Evolutionary conservation across 2,329 filamentous ascomycete genomes (phyloP), one percentile per base, ranked within the genome.

Genomic region (Fusarium pseudoanthophilum): DNA sequence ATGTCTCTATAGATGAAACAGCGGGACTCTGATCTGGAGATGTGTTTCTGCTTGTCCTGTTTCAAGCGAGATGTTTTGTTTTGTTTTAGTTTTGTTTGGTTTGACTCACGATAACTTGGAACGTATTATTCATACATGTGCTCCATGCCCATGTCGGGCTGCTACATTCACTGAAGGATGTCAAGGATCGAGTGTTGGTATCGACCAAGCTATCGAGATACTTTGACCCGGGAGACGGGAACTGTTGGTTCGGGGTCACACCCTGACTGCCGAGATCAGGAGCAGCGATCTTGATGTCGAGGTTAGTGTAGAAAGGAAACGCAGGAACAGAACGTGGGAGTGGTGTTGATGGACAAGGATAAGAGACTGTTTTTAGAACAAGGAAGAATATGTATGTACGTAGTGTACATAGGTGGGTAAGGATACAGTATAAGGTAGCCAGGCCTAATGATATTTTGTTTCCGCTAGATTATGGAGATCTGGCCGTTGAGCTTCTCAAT

Each of bases 331-430:
- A 48, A 39, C 6, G 18, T n/a, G 32, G 34, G 18, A 55, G 53
- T 60, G 52, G 39, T 37, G 45, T 58, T 60, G 46, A 51, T 37
- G 37, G 39, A 16, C 58, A 72, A 30, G 69, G 58, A 42, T 72
- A 28, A 51, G 21, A 46, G 32, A 51, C 64, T 62, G 69, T 60
- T 73, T 64, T 70, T 69, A 66, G 69, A 64, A 72, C 65, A 53
- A 52, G 42, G 20, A 13, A 53, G 21, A 51, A 20, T 24, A 34
- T 10, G 34, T 32, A 32, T 4, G 16, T 28, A 28, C 6, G 28
- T 28, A 28, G 4, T 26, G 28, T 36, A 37, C 3, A 21, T 21
- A 21, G 5, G 9, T 37, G 18, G 9, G 11, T 14, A 26, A 24
- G 16, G 24, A 48, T 15, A 11, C 30, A 32, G 36, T 39, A 16